These are phyloP conservation scores for Wickerhamomyces queroliae DNA, from an alignment of 805 yeast species.

Conservation along the genomic window DNA sequence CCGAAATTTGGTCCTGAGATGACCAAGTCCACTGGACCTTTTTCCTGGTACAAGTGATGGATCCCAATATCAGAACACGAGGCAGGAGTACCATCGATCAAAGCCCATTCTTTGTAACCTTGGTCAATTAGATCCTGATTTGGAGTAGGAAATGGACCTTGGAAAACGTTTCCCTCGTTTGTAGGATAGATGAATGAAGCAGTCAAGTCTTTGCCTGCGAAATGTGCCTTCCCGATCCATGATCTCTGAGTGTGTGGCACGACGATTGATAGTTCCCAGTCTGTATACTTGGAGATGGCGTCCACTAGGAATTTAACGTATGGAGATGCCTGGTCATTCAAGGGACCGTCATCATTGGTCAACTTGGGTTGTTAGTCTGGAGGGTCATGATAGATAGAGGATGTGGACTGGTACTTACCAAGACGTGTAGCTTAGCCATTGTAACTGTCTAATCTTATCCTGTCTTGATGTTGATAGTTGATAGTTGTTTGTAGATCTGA, in stretches of 20 bases:
- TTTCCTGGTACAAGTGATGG: slow-evolving; percentile 53
- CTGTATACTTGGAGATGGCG: slow-evolving; percentile 54
- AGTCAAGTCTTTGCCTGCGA: slow-evolving; percentile 65
- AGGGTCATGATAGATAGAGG: background rate
- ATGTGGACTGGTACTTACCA: slow-evolving; percentile 2
- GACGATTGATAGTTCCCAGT: slow-evolving; percentile 82
- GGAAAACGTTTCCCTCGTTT: slow-evolving; percentile 43
- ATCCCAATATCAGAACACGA: slow-evolving; percentile 90
- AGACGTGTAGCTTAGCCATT: slow-evolving; percentile 6
- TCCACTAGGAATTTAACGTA: slow-evolving; percentile 78
- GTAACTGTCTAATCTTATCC: too few species aligned
- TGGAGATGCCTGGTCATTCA: slow-evolving; percentile 73
- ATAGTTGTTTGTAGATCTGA: too few species aligned
- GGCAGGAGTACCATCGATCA: slow-evolving; percentile 93
- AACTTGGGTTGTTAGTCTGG: slow-evolving; percentile 27
- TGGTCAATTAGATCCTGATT: slow-evolving; percentile 29
- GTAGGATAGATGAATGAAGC: slow-evolving; percentile 63
- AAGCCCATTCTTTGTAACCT: slow-evolving; percentile 69
- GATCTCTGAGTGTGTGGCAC: slow-evolving; percentile 82
- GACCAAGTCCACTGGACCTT: slow-evolving; percentile 73
- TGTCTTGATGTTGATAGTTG: too few species aligned
- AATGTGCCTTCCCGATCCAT: slow-evolving; percentile 98
- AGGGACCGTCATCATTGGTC: slow-evolving; percentile 97
- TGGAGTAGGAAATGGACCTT: slow-evolving; percentile 63
- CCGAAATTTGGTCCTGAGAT: slow-evolving; percentile 96